Base-by-base conservation (phyloP, 1,284 basidiomycete species). In the Trametes polyzona region DNA sequence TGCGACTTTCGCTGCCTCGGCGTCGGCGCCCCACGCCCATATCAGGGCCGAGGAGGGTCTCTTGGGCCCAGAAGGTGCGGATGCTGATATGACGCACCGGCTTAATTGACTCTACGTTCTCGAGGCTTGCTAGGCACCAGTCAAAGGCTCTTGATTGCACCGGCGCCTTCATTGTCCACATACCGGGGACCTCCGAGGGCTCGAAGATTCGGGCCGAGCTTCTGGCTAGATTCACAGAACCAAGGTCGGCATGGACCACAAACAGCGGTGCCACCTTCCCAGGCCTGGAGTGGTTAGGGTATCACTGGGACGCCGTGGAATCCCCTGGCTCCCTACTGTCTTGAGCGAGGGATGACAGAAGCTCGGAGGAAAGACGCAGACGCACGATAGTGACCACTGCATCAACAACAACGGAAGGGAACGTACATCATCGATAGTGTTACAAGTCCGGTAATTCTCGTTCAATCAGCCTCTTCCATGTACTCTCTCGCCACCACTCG, bases 401-500 rank as follows among this genome's bases (percentile, higher is more conserved):
- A 30, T 40, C 44, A 19, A 35, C 41, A 14, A 46, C 37, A 27
- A 46, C 49, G 16, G 23, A 58, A 36, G 19, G 26, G 24, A 24
- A 35, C 30, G 30, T 19, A 27, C 43, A 29, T 44, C 16, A 44
- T 21, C 9, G n/a, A 24, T 47, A 14, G 4, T 32, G 11, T 49
- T 78, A 92, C 67, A 91, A 65, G 76, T 97, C 95, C 11, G 95
- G 95, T 67, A 96, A 76, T 74, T 97, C 95, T 68, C 95, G 79
- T 62, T 87, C 83, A 62, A 95, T 87, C 56, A 97, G 74, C 58
- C 95, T 79, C 59, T 83, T 86, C 88, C 93, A 97, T 47, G 92
- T 92, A 63, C 86, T 91, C 69, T 96, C 93, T 69, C 87, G 93
- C 95, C 95, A 97, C 92, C 92, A 93, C 36, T 93, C 92, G 36